Conservation (phyloP, 192 early-diverging fungal species). For the Rhizoclosmatium globosum region DNA sequence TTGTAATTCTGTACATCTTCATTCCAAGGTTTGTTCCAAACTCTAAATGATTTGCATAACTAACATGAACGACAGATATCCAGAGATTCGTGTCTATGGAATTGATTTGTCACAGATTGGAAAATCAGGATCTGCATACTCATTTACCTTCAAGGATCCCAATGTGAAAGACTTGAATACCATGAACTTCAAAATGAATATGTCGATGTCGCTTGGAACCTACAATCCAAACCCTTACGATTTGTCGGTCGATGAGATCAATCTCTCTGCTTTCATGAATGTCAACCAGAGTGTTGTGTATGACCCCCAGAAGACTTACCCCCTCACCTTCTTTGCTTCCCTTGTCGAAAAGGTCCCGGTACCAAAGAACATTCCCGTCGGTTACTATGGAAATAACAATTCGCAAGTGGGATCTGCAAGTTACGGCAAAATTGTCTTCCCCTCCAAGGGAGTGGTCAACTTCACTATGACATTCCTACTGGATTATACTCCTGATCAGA, state of each 20-base stretch:
- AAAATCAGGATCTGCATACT: conserved; percentile 2
- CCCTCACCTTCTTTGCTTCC: not conserved
- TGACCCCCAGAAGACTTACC: conserved; percentile 3
- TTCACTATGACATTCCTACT: conserved; percentile 37
- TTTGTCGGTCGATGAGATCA: conserved; percentile 28
- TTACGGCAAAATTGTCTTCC: conserved; percentile 22
- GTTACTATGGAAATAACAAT: not conserved
- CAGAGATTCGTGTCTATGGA: conserved; percentile 33
- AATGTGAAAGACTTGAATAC: not conserved
- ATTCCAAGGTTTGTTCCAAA: conserved; percentile 30
- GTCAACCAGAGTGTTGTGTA: conserved; percentile 21
- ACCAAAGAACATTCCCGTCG: not conserved
- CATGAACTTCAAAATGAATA: conserved; percentile 26
- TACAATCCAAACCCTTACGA: conserved; percentile 37
- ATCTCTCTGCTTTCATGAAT: conserved; percentile 15
- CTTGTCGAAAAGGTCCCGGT: not conserved
- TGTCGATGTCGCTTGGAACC: conserved; percentile 33
- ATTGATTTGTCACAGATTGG: conserved; percentile 18
- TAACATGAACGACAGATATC: conserved; percentile 2
- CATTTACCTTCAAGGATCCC: conserved; percentile 4
- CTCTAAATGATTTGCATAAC: not conserved
- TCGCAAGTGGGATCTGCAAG: conserved; percentile 6
- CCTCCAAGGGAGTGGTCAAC: conserved; percentile 20
- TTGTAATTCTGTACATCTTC: conserved; percentile 4
- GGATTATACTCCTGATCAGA: conserved; percentile 27